Conservation (phyloP, 2,329 filamentous ascomycete species). For the Fusarium cyanostomum region DNA sequence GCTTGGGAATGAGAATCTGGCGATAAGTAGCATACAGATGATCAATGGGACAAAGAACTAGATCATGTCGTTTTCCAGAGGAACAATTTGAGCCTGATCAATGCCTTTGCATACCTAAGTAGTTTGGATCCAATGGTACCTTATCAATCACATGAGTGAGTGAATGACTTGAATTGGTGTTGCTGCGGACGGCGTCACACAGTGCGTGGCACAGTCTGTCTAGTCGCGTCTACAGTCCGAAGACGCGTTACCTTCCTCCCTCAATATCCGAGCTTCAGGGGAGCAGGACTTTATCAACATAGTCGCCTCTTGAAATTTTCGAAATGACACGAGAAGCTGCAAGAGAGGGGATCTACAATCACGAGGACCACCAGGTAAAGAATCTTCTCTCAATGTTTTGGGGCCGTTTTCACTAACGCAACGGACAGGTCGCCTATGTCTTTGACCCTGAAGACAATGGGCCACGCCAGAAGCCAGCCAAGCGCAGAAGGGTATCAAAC, state of each 20-base stretch:
- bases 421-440: conserved; percentile 66
- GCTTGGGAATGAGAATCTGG: conserved; percentile 33
- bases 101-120: too few species aligned
- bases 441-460: conserved; percentile 62
- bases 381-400: not conserved
- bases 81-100: not conserved
- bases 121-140: not conserved
- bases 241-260: conserved; percentile 35
- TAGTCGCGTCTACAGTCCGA: conserved; percentile 17
- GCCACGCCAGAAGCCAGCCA: conserved; percentile 55
- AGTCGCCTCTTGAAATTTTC: not conserved
- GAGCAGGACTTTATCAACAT: not conserved
- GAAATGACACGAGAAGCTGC: conserved; percentile 40
- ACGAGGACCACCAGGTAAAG: conserved; percentile 58
- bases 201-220: conserved; percentile 31
- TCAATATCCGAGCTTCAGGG: conserved; percentile 15
- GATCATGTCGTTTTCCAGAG: conserved; percentile 9
- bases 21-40: conserved; percentile 41
- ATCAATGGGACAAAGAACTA: conserved; percentile 39
- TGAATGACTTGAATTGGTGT: not conserved
- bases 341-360: conserved; percentile 43
- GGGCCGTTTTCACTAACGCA: conserved; percentile 23
- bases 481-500: conserved; percentile 65
- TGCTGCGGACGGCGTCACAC: conserved; percentile 11
- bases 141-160: not conserved